phyloP scores from a whole-genome alignment of 2,329 filamentous ascomycete species.

The Penicillium sp. region DNA sequence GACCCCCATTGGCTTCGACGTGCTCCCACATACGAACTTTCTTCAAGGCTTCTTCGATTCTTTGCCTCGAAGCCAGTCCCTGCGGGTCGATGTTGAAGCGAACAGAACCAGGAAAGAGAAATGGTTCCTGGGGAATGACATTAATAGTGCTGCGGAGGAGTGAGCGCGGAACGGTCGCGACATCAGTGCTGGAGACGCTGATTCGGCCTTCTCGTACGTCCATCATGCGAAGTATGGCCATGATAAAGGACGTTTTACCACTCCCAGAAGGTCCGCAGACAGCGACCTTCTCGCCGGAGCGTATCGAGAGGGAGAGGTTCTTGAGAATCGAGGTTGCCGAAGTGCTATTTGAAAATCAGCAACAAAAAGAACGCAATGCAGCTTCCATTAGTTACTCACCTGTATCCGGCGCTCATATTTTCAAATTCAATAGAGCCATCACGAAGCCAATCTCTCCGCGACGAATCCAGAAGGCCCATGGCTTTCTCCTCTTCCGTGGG shows the following conservation, averaged over 20 bases:
- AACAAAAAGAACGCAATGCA: no score
- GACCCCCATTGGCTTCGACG: conserved; percentile 19
- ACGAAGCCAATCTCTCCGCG: conserved; percentile 2
- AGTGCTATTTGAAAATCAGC: no score
- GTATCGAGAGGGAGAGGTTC: conserved; percentile 3
- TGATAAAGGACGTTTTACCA: conserved; percentile 13
- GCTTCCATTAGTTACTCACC: not conserved
- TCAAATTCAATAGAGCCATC: no score
- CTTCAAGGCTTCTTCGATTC: not conserved
- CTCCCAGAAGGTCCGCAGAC: conserved; percentile 12
- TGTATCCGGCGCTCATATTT: not conserved
- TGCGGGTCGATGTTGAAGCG: conserved; percentile 48
- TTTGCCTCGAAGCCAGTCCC: not conserved
- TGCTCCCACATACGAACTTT: not conserved
- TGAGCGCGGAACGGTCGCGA: conserved; percentile 13
- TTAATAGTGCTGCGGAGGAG: conserved; percentile 16
- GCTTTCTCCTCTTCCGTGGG: conserved; percentile 10
- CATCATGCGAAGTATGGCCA: conserved; percentile 24
- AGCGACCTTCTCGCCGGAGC: conserved; percentile 8
- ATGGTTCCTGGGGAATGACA: conserved; percentile 28
- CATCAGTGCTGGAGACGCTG: conserved; percentile 21
- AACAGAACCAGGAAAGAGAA: conserved; percentile 30
- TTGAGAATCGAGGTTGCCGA: conserved; percentile 1
- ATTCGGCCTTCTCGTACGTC: conserved; percentile 26
- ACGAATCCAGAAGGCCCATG: not conserved